Conservation (phyloP, 2,329 filamentous ascomycete genomes). For the Clarireedia monteithiana region DNA sequence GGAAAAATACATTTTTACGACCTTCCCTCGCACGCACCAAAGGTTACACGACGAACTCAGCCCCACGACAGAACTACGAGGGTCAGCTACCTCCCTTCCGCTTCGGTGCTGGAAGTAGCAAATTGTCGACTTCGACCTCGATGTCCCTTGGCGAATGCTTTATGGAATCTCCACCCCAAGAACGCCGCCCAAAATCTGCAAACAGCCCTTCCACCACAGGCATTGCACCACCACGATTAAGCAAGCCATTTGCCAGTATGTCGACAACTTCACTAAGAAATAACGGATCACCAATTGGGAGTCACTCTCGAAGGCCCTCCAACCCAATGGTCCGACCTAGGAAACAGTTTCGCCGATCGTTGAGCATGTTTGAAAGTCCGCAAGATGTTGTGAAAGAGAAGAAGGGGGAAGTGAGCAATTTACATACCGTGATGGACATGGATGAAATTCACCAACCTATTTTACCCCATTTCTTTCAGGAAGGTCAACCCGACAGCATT, state of each 20-base stretch:
- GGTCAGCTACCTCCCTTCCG: slow-evolving; percentile 65
- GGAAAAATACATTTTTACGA: slow-evolving; percentile 60
- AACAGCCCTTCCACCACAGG: slow-evolving; percentile 49
- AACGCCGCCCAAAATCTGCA: slow-evolving; percentile 53
- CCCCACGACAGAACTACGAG: slow-evolving; percentile 55
- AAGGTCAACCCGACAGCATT: slow-evolving; percentile 76
- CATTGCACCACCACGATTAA: slow-evolving; percentile 53
- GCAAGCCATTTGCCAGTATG: slow-evolving; percentile 56
- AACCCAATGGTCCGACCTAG: slow-evolving; percentile 68
- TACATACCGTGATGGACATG: slow-evolving; percentile 75
- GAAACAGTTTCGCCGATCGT: slow-evolving; percentile 82
- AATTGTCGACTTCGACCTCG: slow-evolving; percentile 44
- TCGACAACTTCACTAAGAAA: slow-evolving; percentile 44
- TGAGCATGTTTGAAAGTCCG: slow-evolving; percentile 97
- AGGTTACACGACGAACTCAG: slow-evolving; percentile 59
- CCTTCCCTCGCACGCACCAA: slow-evolving; percentile 71
- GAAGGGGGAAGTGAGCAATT: slow-evolving; percentile 49
- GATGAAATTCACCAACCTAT: slow-evolving; percentile 67
- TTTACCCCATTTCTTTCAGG: slow-evolving; percentile 76
- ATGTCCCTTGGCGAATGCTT: slow-evolving; percentile 76
- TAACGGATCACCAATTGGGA: slow-evolving; percentile 67
- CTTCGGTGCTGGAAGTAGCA: slow-evolving; percentile 53
- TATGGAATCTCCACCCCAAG: slow-evolving; percentile 65
- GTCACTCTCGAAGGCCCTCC: slow-evolving; percentile 63
- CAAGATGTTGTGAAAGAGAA: slow-evolving; percentile 81